Percentiles rank a stretch among this genome's conserved stretches.
These are phyloP conservation scores for Calonectria ilicicola DNA, from an alignment of 2,329 filamentous ascomycete genomes.

Conservation along the genomic window DNA sequence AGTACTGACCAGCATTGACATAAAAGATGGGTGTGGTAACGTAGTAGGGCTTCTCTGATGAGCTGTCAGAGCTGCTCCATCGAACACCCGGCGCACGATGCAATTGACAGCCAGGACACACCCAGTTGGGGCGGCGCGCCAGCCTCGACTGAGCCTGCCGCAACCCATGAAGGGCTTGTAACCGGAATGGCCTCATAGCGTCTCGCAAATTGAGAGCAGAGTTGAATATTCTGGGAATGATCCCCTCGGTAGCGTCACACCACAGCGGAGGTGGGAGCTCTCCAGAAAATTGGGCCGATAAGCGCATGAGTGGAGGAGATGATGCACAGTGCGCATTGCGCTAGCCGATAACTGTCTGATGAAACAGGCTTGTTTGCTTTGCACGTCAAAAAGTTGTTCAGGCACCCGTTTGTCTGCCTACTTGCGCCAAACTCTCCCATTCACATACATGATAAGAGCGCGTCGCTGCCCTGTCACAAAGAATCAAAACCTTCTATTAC, in stretches of 20 bases:
- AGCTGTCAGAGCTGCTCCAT: slow-evolving; percentile 49
- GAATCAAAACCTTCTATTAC: neutral
- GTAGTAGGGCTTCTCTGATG: slow-evolving; percentile 83
- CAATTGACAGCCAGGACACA: slow-evolving; percentile 44
- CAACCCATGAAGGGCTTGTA: slow-evolving; percentile 41
- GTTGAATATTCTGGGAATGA: slow-evolving; percentile 5
- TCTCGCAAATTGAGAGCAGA: neutral
- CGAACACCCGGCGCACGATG: slow-evolving; percentile 37
- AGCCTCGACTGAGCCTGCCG: slow-evolving; percentile 35
- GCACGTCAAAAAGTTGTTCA: slow-evolving; percentile 13
- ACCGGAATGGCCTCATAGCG: slow-evolving; percentile 46
- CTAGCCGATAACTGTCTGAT: slow-evolving; percentile 37
- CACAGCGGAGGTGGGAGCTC: slow-evolving; percentile 24
- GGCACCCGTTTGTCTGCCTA: slow-evolving; percentile 2
- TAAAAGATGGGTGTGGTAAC: slow-evolving; percentile 98
- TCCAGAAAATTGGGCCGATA: slow-evolving; percentile 35
- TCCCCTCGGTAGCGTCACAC: slow-evolving; percentile 24
- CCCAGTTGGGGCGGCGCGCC: slow-evolving; percentile 37
- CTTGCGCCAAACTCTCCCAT: slow-evolving; percentile 36
- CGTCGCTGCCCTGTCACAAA: neutral
- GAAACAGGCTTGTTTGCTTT: slow-evolving; percentile 27
- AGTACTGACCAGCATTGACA: slow-evolving; percentile 84
- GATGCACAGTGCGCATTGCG: slow-evolving; percentile 33
- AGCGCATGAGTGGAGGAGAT: neutral
- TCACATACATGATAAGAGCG: neutral